Evolutionary conservation across 345 rosid species (phyloP).

Genomic region (Zanthoxylum bungeanum): DNA sequence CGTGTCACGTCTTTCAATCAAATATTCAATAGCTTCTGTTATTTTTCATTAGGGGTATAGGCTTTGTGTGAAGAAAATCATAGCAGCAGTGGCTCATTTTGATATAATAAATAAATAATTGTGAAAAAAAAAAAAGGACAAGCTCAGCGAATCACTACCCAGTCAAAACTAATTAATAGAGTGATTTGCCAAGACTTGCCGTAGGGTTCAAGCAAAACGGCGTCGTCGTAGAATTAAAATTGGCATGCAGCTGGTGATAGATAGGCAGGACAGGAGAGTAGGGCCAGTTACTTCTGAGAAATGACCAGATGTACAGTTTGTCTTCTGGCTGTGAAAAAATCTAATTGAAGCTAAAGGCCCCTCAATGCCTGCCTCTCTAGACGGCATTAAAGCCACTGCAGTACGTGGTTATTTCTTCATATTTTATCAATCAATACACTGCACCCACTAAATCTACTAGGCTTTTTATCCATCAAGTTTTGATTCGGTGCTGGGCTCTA

Average conservation of each 20-base stretch:
- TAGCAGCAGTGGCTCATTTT: not conserved
- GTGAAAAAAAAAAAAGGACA: not conserved
- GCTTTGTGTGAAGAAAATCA: not conserved
- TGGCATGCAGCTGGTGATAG: not conserved
- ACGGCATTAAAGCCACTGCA: not conserved
- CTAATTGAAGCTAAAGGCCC: conserved; percentile 1
- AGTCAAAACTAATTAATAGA: not conserved
- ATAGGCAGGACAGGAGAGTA: conserved; percentile 7
- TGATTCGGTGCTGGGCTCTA: too few species aligned
- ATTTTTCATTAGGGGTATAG: not conserved
- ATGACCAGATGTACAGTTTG: conserved; percentile 22
- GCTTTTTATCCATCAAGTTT: too few species aligned
- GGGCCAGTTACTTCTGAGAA: conserved; percentile 18
- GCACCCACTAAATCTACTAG: conserved; percentile 17
- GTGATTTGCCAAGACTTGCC: not conserved
- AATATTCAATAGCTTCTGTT: not conserved
- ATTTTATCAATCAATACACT: not conserved
- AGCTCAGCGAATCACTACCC: not conserved
- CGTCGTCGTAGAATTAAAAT: not conserved
- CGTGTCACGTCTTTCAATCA: not conserved
- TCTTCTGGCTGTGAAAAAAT: not conserved
- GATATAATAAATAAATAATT: not conserved
- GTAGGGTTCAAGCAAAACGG: conserved; percentile 11
- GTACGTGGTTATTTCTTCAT: not conserved
- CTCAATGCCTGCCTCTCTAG: conserved; percentile 8